Percentiles rank a stretch among this genome's conserved stretches.
Conservation (phyloP, 331 rosid genomes). For the Telfairia occidentalis region DNA sequence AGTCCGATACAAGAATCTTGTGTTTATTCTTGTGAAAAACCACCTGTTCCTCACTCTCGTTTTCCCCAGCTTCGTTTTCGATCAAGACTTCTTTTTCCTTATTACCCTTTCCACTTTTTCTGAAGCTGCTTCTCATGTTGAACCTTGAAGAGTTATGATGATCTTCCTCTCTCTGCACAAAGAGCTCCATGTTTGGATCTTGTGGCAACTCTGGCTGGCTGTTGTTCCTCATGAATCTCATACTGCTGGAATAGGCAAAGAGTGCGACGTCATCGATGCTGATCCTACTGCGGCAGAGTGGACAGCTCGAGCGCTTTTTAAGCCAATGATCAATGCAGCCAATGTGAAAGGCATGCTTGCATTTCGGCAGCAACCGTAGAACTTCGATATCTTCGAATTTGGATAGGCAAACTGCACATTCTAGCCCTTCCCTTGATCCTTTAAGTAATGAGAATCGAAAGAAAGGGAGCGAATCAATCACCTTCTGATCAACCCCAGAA, state of each 20-base stretch:
- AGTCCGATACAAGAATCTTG: slow-evolving; percentile 59
- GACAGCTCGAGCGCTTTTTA: slow-evolving; percentile 76
- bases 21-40: slow-evolving; percentile 64
- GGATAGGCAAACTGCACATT: slow-evolving; percentile 76
- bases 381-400: slow-evolving; percentile 71
- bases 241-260: slow-evolving; percentile 50
- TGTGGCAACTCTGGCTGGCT: slow-evolving; percentile 35
- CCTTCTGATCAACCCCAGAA: slow-evolving; percentile 71
- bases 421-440: slow-evolving; percentile 76
- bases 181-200: slow-evolving; percentile 59
- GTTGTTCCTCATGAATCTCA: slow-evolving; percentile 36
- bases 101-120: slow-evolving; percentile 28
- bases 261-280: slow-evolving; percentile 42
- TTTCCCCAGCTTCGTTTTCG: slow-evolving; percentile 15
- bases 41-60: slow-evolving; percentile 12
- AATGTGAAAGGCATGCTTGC: slow-evolving; percentile 81
- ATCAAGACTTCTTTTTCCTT: slow-evolving; percentile 42
- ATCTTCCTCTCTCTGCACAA: slow-evolving; percentile 76
- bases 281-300: slow-evolving; percentile 59
- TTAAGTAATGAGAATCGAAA: slow-evolving; percentile 69
- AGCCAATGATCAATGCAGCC: slow-evolving; percentile 84
- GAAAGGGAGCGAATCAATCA: slow-evolving; percentile 80
- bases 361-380: slow-evolving; percentile 70
- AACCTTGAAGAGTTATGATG: slow-evolving; percentile 49
- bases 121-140: slow-evolving; percentile 66